Percentiles rank a stretch among this genome's conserved stretches.
These are phyloP conservation scores for Tolypocladium tropicale DNA, from an alignment of 2,329 filamentous ascomycete species.

Conservation along the genomic window DNA sequence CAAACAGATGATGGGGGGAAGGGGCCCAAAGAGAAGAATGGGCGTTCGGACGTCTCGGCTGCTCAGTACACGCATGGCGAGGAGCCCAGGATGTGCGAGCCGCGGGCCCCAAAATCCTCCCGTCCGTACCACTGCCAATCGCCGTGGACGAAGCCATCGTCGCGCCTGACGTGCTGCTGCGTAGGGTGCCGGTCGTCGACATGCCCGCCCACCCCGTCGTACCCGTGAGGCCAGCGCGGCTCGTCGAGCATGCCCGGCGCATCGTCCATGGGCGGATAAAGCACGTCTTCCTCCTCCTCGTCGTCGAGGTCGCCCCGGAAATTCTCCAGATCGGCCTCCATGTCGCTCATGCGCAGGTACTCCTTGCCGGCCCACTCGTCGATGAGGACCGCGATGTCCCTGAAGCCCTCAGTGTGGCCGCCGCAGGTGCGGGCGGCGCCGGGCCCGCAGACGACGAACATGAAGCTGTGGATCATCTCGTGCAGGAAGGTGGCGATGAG, in stretches of 20 bases:
- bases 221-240: not conserved
- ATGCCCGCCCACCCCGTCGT: not conserved
- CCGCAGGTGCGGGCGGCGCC: constrained; percentile 35
- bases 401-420: constrained; percentile 52
- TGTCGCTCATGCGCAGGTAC: constrained; percentile 43
- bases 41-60: not conserved
- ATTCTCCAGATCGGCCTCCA: constrained; percentile 50
- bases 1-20: not conserved
- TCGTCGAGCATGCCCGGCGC: not conserved
- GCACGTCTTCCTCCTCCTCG: no score
- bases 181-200: not conserved
- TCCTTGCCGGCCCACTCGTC: constrained; percentile 50
- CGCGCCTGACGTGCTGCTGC: not conserved
- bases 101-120: constrained; percentile 20
- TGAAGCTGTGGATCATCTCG: constrained; percentile 57
- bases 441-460: constrained; percentile 53
- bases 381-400: constrained; percentile 47
- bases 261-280: not conserved
- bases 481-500: constrained; percentile 57
- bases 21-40: not conserved
- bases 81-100: constrained; percentile 12
- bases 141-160: constrained; percentile 7
- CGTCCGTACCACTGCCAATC: constrained; percentile 24
- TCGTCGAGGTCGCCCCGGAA: constrained; percentile 28
- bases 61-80: constrained; percentile 18